Percentiles rank a stretch among this genome's conserved stretches.
Evolutionary conservation across 345 rosid species (phyloP).

Genomic region (Rhizophora apiculata): DNA sequence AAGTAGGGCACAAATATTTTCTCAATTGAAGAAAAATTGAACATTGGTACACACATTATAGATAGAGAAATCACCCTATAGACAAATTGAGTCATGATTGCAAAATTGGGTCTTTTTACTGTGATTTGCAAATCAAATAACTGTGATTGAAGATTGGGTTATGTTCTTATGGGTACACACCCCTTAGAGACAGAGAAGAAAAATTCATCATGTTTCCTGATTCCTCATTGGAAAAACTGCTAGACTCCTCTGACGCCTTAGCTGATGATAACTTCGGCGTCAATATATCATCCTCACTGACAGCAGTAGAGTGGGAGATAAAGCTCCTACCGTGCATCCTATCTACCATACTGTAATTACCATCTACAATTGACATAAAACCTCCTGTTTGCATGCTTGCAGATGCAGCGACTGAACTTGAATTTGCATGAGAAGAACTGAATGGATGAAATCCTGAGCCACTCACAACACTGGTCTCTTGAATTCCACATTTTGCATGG

Average conservation of each 20-base stretch:
- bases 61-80: constrained; percentile 36
- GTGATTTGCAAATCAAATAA: no score
- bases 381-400: constrained; percentile 29
- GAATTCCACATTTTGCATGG: constrained; percentile 32
- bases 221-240: constrained; percentile 45
- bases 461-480: constrained; percentile 23
- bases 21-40: no score
- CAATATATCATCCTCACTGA: constrained; percentile 40
- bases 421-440: constrained; percentile 30
- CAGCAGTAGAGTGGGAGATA: constrained; percentile 14
- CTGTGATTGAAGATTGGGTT: no score
- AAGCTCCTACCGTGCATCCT: constrained; percentile 18
- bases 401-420: constrained; percentile 25
- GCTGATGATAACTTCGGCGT: constrained; percentile 51
- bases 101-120: neutral
- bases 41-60: constrained; percentile 37
- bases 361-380: constrained; percentile 22
- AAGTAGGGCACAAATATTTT: neutral
- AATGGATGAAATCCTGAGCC: constrained; percentile 33
- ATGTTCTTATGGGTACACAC: constrained; percentile 31
- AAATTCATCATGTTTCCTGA: constrained; percentile 37
- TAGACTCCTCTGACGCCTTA: constrained; percentile 40
- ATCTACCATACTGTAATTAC: constrained; percentile 36
- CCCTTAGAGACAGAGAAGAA: constrained; percentile 65
- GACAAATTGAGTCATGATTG: constrained; percentile 36